Evolutionary conservation across 1,284 basidiomycete species (phyloP).

Genomic region (Meira miltonrushii): DNA sequence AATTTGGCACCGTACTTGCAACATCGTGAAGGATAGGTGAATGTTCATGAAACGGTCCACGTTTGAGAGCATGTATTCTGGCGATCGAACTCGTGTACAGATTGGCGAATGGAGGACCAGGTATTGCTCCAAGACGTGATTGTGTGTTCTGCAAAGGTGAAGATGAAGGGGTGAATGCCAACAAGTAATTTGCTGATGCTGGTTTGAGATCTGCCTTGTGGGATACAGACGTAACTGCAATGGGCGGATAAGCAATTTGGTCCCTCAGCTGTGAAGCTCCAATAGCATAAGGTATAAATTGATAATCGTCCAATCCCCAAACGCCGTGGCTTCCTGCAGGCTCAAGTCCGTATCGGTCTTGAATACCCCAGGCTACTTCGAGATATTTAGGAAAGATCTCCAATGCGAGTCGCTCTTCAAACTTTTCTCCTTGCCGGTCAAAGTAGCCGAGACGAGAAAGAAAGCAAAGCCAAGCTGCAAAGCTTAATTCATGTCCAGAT

Average conservation of each 20-base stretch:
- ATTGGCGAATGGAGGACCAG: slow-evolving; percentile 26
- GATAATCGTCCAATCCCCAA: slow-evolving; percentile 91
- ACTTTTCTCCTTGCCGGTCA: not conserved
- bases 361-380: slow-evolving; percentile 74
- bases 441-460: slow-evolving; percentile 36
- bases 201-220: slow-evolving; percentile 9
- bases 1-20: slow-evolving; percentile 74
- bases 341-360: slow-evolving; percentile 84
- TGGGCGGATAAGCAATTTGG: slow-evolving; percentile 8
- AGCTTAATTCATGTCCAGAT: slow-evolving; percentile 74
- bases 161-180: slow-evolving; percentile 8
- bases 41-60: slow-evolving; percentile 43
- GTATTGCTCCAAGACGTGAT: not conserved
- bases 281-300: slow-evolving; percentile 83
- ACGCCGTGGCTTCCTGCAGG: slow-evolving; percentile 96
- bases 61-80: slow-evolving; percentile 55
- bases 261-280: slow-evolving; percentile 77
- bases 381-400: slow-evolving; percentile 70
- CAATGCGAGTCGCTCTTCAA: slow-evolving; percentile 53
- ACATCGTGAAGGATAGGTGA: slow-evolving; percentile 78
- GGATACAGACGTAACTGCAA: not conserved
- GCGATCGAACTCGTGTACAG: slow-evolving; percentile 60
- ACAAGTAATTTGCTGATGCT: not conserved
- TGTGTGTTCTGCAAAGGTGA: not conserved
- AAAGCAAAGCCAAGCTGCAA: slow-evolving; percentile 41